Conservation (phyloP, 805 yeast species). For the Blastobotrys chiropterorum region DNA sequence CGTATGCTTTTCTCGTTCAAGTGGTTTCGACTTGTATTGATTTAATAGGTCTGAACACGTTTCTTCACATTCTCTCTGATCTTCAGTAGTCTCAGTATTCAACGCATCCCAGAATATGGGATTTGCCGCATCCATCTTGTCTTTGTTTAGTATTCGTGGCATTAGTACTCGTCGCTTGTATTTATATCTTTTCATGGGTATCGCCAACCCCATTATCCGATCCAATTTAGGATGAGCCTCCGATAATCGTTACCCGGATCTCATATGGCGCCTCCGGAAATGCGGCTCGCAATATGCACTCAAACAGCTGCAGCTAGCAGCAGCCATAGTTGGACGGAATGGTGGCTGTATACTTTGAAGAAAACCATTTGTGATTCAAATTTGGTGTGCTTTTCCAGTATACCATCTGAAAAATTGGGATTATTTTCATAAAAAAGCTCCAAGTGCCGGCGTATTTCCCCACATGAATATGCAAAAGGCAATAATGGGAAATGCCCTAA, state of each 20-base stretch:
- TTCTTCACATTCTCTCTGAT: background rate
- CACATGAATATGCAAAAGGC: no score
- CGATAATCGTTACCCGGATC: background rate
- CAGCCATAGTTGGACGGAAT: no score
- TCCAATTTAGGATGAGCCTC: background rate
- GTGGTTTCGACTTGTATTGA: slow-evolving; percentile 1
- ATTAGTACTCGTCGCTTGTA: background rate
- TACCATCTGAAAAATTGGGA: no score
- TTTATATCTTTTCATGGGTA: background rate
- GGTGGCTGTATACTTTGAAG: no score
- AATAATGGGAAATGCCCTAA: no score
- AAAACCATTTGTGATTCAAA: no score
- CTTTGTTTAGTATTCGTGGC: background rate
- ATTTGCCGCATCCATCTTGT: background rate
- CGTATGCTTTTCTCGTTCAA: slow-evolving; percentile 32
- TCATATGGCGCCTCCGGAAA: no score
- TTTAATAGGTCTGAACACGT: slow-evolving; percentile 1
- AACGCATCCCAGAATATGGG: background rate
- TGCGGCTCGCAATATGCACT: no score
- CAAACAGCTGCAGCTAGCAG: no score
- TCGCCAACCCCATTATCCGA: background rate
- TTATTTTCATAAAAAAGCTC: no score
- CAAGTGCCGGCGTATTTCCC: no score
- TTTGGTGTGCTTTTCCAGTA: no score
- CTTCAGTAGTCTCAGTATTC: slow-evolving; percentile 3